Conservation (phyloP, 305 asterid genomes). For the Fraxinus nigra region DNA sequence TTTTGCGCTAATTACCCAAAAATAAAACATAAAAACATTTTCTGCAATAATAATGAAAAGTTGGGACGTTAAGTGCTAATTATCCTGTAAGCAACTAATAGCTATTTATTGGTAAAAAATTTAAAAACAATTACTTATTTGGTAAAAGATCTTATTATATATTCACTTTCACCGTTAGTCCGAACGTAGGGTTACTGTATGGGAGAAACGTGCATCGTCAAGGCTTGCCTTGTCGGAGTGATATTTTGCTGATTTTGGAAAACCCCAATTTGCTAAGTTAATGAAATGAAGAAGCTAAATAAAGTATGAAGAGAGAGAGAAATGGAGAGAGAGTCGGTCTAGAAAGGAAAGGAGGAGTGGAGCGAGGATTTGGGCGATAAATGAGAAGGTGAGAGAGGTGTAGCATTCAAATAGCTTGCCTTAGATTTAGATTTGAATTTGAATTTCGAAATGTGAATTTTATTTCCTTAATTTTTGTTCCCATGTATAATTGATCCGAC, state of each 20-base stretch:
- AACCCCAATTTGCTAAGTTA: slow-evolving; percentile 23
- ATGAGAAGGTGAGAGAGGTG: slow-evolving; percentile 34
- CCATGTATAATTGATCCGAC: slow-evolving; percentile 43
- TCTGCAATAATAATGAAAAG: too few relatives aligned
- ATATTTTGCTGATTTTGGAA: slow-evolving; percentile 33
- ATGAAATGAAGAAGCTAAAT: neutral
- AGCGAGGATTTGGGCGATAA: slow-evolving; percentile 55
- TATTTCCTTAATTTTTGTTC: slow-evolving; percentile 18
- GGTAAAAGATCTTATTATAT: neutral
- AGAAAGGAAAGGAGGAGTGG: slow-evolving; percentile 36
- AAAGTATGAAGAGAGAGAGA: slow-evolving; percentile 3
- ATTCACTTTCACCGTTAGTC: neutral
- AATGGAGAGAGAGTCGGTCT: slow-evolving; percentile 32
- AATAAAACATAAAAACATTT: too few relatives aligned
- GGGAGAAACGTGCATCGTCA: slow-evolving; percentile 8
- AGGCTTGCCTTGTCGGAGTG: slow-evolving; percentile 19
- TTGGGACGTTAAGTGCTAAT: too few relatives aligned
- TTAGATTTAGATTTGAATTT: slow-evolving; percentile 45
- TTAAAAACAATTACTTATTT: neutral
- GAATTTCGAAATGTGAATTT: slow-evolving; percentile 19
- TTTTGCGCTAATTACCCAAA: too few relatives aligned
- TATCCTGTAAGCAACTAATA: too few relatives aligned
- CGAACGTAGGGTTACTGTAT: neutral
- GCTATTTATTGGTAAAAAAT: neutral
- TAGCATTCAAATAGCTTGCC: slow-evolving; percentile 35